Conservation (phyloP, 352 stramenopile species). For the Phytopythium boreale region DNA sequence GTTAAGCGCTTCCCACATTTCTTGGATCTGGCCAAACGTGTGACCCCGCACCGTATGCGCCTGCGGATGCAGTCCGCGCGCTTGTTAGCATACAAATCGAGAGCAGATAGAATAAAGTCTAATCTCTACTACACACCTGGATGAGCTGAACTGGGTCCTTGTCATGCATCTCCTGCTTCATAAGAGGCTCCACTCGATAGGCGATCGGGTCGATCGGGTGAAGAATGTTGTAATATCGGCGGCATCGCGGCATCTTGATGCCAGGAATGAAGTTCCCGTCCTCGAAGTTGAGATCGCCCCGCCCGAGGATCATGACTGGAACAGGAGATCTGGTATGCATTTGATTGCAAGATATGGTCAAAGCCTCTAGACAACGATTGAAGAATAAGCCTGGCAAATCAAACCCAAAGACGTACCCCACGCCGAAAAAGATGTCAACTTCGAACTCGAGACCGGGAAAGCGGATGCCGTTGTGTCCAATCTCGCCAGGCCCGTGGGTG, state of each 20-base stretch:
- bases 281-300: slow-evolving; percentile 73
- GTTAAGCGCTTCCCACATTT: slow-evolving; percentile 67
- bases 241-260: slow-evolving; percentile 77
- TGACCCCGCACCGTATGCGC: slow-evolving; percentile 60
- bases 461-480: slow-evolving; percentile 60
- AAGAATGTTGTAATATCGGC: slow-evolving; percentile 90
- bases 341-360: neutral
- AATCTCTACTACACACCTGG: slow-evolving; percentile 27
- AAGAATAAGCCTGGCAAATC: neutral
- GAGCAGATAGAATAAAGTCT: neutral
- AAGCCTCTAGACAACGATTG: neutral
- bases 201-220: slow-evolving; percentile 91
- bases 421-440: slow-evolving; percentile 85
- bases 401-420: slow-evolving; percentile 42
- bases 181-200: slow-evolving; percentile 88
- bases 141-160: slow-evolving; percentile 81
- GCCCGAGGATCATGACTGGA: slow-evolving; percentile 77
- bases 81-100: neutral
- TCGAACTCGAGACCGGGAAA: slow-evolving; percentile 83
- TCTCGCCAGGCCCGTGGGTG: slow-evolving; percentile 63
- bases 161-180: slow-evolving; percentile 87
- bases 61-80: slow-evolving; percentile 15
- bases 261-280: slow-evolving; percentile 73
- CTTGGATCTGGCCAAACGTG: slow-evolving; percentile 74
- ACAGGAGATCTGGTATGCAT: slow-evolving; percentile 57